phyloP scores from a whole-genome alignment of 2,329 filamentous ascomycete species.

The Zelopaecilomyces penicillatus region DNA sequence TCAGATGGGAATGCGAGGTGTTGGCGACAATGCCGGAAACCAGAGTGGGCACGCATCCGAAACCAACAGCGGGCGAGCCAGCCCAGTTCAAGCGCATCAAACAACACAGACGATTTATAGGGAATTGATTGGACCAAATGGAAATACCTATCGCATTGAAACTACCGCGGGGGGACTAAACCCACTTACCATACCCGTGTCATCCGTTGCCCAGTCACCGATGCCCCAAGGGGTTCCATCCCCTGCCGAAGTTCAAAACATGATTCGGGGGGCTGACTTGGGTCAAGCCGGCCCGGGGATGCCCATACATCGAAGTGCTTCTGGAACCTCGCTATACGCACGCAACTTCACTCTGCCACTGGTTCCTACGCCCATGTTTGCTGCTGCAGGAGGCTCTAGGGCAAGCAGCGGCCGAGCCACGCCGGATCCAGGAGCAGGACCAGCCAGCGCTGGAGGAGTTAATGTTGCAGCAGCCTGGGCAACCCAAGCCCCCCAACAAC shows the following conservation, averaged over 20 bases:
- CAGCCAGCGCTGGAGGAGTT: constrained; percentile 21
- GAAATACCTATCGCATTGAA: constrained; percentile 28
- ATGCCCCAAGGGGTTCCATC: constrained; percentile 25
- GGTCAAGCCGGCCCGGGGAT: constrained; percentile 39
- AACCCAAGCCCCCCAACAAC: constrained; percentile 12
- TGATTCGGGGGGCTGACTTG: constrained; percentile 37
- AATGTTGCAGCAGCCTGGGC: constrained; percentile 15
- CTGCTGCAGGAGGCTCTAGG: constrained; percentile 24
- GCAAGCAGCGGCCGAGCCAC: constrained; percentile 39
- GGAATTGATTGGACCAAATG: constrained; percentile 24
- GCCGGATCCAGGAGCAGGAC: constrained; percentile 32
- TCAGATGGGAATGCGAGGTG: constrained; percentile 31
- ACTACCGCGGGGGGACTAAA: constrained; percentile 10
- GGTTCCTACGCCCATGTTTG: constrained; percentile 33
- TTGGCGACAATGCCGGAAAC: constrained; percentile 24
- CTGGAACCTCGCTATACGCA: constrained; percentile 34
- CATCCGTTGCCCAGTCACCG: constrained; percentile 7
- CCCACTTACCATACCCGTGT: not conserved
- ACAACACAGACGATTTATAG: constrained; percentile 18
- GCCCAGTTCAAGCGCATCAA: constrained; percentile 14
- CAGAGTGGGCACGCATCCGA: constrained; percentile 13
- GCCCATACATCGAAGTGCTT: constrained; percentile 44
- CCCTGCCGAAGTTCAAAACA: constrained; percentile 36
- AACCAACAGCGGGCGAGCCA: constrained; percentile 17
- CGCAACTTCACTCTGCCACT: constrained; percentile 29